Evolutionary conservation across 768 basidiomycete genomes (phyloP), one percentile per base, ranked within the genome.

Genomic region (Postia placenta): DNA sequence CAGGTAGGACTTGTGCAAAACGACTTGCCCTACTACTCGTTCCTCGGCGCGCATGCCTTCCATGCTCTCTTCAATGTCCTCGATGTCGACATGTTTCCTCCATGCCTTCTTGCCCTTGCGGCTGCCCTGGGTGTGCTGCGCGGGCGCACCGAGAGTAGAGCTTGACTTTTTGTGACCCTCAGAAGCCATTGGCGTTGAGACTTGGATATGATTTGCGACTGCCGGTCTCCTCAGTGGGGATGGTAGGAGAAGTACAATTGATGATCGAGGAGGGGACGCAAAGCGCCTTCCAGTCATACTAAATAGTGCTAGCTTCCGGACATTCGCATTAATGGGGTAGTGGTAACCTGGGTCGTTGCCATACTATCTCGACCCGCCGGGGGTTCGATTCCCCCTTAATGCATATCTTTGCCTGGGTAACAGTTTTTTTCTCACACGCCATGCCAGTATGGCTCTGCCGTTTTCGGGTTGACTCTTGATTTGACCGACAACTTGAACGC

Each of bases 41-140:
- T 94, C 92, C 63, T 94, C 89, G n/a, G 77, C 78, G 47, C 92
- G 72, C 52, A 88, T 69, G 49, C 71, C 77, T 64, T 94, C 92
- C 54, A 94, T 60, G 2, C 80, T 82, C 41, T 74, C 70, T 58
- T 94, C 92, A 17, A 93, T 82, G 43, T 81, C 82, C 22, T 80
- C 78, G 43, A 95, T 76, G 63, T 95, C 83, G 45, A 95, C 83
- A 65, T 96, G 90, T 70, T 96, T 95, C 63, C 93, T 69, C 93
- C 93, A 95, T 41, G 92, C 81, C 48, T 79, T 81, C 65, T 95
- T 95, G n/a, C 92, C 90, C 65, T 92, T 95, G 49, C 92, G 72
- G 58, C 85, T 88, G 0, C 81, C 65, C 64, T 94, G 92, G 19
- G 66, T 74, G 45, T 72, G 76, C 51, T 85, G 80, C 1, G 80